A percentile compares a stretch with the other conserved stretches of the same genome.
Conservation (phyloP, 352 stramenopile genomes). For the Phytophthora pseudosyringae region DNA sequence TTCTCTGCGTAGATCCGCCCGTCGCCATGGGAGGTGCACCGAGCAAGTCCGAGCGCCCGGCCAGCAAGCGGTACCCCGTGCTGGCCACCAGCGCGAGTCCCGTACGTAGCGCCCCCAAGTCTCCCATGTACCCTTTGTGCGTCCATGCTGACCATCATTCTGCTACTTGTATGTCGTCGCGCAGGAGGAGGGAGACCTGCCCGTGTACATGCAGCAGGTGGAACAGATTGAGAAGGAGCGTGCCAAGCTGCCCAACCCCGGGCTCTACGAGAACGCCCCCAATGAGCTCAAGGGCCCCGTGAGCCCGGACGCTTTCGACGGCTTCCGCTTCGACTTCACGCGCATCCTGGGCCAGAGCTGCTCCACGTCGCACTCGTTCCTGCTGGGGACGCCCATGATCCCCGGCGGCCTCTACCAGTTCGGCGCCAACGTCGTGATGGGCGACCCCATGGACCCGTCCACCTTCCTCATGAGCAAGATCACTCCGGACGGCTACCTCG, state of each 20-base stretch:
- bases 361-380: constrained; percentile 85
- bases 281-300: constrained; percentile 86
- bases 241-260: constrained; percentile 73
- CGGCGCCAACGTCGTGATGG: constrained; percentile 80
- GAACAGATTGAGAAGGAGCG: constrained; percentile 83
- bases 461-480: constrained; percentile 90
- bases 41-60: constrained; percentile 38
- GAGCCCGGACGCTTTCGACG: constrained; percentile 84
- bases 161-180: constrained; percentile 6
- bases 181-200: constrained; percentile 46
- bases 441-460: constrained; percentile 79
- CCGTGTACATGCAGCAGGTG: constrained; percentile 86
- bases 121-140: neutral
- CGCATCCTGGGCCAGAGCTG: constrained; percentile 82
- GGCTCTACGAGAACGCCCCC: constrained; percentile 84
- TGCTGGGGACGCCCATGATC: constrained; percentile 86
- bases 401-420: constrained; percentile 88
- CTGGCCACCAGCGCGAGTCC: constrained; percentile 69
- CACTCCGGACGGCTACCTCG: constrained; percentile 83
- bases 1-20: constrained; percentile 12
- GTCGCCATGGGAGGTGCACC: constrained; percentile 58
- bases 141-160: constrained; percentile 8
- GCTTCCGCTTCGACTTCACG: constrained; percentile 90
- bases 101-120: constrained; percentile 43
- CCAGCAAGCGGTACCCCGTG: constrained; percentile 53